phyloP scores from a whole-genome alignment of 495 filamentous ascomycete genomes.

The Aspergillus bertholletiae region DNA sequence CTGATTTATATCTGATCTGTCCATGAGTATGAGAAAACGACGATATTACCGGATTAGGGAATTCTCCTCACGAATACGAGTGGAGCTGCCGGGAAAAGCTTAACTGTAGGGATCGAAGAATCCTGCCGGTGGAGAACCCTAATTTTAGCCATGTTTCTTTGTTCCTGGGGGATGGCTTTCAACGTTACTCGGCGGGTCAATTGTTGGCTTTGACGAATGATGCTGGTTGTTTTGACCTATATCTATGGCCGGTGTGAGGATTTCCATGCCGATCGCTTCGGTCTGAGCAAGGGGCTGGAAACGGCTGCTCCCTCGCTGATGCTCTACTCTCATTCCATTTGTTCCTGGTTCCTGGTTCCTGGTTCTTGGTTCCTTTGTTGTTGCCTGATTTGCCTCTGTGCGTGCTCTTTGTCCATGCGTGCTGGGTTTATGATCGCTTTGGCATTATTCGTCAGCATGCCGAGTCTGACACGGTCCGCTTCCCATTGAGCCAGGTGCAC shows the following conservation, averaged over 20 bases:
- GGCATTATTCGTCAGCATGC: too few relatives aligned
- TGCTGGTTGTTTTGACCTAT: not conserved
- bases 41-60: conserved; percentile 21
- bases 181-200: not conserved
- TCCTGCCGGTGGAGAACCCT: not conserved
- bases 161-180: not conserved
- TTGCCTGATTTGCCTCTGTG: not conserved
- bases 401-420: too few relatives aligned
- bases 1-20: not conserved
- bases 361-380: not conserved
- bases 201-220: not conserved
- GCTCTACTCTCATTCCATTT: too few relatives aligned
- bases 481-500: too few relatives aligned
- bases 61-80: conserved; percentile 31
- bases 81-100: conserved; percentile 10
- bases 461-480: too few relatives aligned
- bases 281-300: not conserved
- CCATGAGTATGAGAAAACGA: not conserved
- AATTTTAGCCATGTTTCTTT: not conserved
- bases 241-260: too few relatives aligned
- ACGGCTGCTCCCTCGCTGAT: too few relatives aligned
- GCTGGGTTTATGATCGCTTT: too few relatives aligned
- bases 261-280: not conserved
- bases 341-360: too few relatives aligned
- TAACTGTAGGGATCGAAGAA: not conserved